Conservation (phyloP, 352 stramenopile genomes). For the Globisporangium abappressorium region DNA sequence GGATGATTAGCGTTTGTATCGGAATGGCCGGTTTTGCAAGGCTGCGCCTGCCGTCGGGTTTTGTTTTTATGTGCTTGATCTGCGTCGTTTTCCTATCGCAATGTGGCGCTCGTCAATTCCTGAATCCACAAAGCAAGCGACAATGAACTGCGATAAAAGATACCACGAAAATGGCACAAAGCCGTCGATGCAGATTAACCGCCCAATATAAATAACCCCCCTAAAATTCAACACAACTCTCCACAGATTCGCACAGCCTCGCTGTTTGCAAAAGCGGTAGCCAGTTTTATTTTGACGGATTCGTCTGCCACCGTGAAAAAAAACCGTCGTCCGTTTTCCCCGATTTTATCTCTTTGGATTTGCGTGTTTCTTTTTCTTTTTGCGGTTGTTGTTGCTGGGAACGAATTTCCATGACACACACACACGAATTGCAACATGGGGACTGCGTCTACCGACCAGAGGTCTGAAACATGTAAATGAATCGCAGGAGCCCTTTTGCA, state of each 20-base stretch:
- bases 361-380: background rate
- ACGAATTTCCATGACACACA: background rate
- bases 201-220: background rate
- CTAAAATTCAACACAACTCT: background rate
- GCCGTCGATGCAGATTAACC: background rate
- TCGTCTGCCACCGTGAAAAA: background rate
- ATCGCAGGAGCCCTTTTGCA: slow-evolving; percentile 2
- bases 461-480: slow-evolving; percentile 17
- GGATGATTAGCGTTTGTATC: background rate
- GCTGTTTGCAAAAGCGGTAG: background rate
- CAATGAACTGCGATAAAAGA: background rate
- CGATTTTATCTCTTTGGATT: background rate
- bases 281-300: background rate
- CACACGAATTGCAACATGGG: background rate
- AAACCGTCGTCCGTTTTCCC: background rate
- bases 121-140: background rate
- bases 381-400: background rate
- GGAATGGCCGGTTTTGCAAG: background rate
- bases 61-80: background rate
- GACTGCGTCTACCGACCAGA: slow-evolving; percentile 4
- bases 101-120: background rate
- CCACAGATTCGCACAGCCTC: background rate
- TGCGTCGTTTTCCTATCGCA: background rate
- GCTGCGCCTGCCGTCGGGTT: background rate
- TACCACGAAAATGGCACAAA: background rate